Evolutionary conservation across 2,329 filamentous ascomycete species (phyloP), one percentile per base, ranked within the genome.

Genomic region (Iodosphaeria phyllophila): DNA sequence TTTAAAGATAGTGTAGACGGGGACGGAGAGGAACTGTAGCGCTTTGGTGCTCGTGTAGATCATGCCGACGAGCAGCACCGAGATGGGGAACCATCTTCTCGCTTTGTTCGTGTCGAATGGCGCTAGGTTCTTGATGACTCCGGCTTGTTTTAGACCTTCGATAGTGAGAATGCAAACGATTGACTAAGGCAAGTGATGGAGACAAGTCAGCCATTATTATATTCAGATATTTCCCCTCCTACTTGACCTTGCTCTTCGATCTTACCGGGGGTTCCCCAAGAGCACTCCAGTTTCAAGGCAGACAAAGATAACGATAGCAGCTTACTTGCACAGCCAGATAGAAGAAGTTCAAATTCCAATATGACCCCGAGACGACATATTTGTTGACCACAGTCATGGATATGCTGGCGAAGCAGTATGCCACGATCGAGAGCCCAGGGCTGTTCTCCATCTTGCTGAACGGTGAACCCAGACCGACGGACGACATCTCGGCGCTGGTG

Each of bases 381-480:
- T 98, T 98, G 59, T 98, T 98, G 50, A 91, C 89, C n/a, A 93
- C 79, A 6, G 89, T 98, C 89, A 98, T 98, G 50, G 86, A 68
- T 46, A 98, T 98, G n/a, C 84, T 93, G 26, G 86, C 80, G 42
- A 77, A 60, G 52, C 89, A 98, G 60, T 98, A 98, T 24, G 79
- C 71, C 35, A 92, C 46, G 40, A 98, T 78, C 13, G 86, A 83
- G 23, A 89, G 48, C 22, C 68, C 58, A 10, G 83, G 79, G 50
- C 71, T 89, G 53, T 83, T 80, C 41, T 74, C 65, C 33, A 82
- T 47, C 39, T 57, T 54, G 32, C 57, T 48, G 21, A 60, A 40
- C 31, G 47, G 33, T 29, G 35, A 41, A 38, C 46, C 35, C 34
- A 45, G 32, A 11, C 33, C 37, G 35, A n/a, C n/a, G n/a, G n/a